Evolutionary conservation across 148 eudicot genomes (phyloP).

Genomic region (Pharnaceum exiguum): DNA sequence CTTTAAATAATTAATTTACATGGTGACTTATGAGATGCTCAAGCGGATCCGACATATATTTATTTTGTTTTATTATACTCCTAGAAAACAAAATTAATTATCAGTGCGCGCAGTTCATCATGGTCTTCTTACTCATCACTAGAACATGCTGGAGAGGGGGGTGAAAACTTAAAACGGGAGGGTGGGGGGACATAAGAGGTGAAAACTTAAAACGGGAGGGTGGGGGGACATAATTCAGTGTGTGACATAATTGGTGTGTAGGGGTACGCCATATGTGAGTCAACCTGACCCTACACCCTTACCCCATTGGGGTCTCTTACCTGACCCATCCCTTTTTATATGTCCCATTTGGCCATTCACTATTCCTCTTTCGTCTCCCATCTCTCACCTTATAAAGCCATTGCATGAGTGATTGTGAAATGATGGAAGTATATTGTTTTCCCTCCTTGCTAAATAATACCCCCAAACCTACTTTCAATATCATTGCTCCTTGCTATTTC

Average conservation of each 20-base stretch:
- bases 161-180: background rate
- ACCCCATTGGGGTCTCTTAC: background rate
- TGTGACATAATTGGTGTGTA: conserved; percentile 5
- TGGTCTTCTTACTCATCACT: no score
- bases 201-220: background rate
- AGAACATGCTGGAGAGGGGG: background rate
- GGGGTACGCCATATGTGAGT: conserved; percentile 9
- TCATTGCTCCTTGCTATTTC: background rate
- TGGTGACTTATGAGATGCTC: no score
- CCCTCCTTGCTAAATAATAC: background rate
- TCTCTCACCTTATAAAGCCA: conserved; percentile 10
- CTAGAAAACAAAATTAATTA: no score
- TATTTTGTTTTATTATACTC: no score
- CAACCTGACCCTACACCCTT: conserved; percentile 11
- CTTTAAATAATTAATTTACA: no score
- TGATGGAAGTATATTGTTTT: background rate
- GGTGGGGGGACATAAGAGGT: background rate
- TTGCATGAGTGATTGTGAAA: conserved; percentile 21
- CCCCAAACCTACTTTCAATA: background rate
- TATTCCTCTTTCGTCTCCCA: background rate
- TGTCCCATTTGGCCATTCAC: conserved; percentile 8
- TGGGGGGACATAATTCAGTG: background rate
- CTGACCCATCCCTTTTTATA: conserved; percentile 6
- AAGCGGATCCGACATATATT: no score
- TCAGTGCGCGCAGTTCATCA: no score